Base-by-base conservation (phyloP, 805 yeast species). In the Myxozyma lipomycoides region DNA sequence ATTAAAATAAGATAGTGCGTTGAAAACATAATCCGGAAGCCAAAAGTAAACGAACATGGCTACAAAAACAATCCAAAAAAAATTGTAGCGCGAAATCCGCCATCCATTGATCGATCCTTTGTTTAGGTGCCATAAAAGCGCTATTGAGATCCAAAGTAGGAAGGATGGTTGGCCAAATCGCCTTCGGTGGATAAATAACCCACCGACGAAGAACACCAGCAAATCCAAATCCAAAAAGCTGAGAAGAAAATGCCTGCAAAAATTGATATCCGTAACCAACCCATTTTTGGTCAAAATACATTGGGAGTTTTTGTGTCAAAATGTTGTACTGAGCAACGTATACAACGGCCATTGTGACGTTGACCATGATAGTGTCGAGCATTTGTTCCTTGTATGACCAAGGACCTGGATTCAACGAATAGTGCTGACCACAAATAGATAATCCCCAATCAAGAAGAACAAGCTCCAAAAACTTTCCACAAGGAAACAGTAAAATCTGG, bases 91-190 rank as follows among this genome's bases (percentile, higher is more conserved):
- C 3, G 81, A 73, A 41, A 81, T 74, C 41, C 67, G 76, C 86
- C 86, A 82, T 2, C 83, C 82, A 52, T 78, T 68, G 25, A 83
- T 79, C 63, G 78, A 66, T 70, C 57, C 75, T 69, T 62, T 74
- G 52, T 28, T 46, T 48, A 6, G 45, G 40, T n/a, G 17, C 30
- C 3, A 41, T 40, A 67, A 81, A 71, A 66, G 76, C 73, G 62
- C 78, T 70, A 69, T 78, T 72, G 56, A 81, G 75, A 25, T 84
- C 79, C 23, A 79, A 61, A 4, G 81, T 72, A 47, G 81, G 84
- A 63, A 84, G 71, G 62, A 75, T 76, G 2, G 78, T 66, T 4
- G 90, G 90, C 90, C 90, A 84, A 45, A 83, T 73, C 66, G 81
- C 77, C n/a, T 78, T 70, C 2, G 82, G 74, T 2, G 87, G 84